Base-by-base conservation (phyloP, 345 rosid genomes). In the Camelina sativa region DNA sequence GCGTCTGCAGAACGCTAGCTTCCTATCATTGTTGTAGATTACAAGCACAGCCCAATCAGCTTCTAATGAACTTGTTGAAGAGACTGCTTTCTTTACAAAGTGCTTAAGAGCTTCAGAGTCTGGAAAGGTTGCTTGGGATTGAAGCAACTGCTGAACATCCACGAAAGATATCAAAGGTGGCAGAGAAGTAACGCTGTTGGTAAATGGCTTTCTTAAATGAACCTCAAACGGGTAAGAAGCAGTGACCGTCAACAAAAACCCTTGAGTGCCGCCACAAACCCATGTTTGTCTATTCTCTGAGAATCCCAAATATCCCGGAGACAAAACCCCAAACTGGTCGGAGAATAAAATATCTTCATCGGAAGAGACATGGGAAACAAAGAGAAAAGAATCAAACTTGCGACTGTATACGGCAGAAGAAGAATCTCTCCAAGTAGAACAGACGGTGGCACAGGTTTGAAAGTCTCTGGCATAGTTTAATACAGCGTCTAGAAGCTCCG, bases 341-440 rank as follows among this genome's bases (percentile, higher is more conserved):
- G 57, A 69, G 40, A 35, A 4, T 40, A 1, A 20, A 51, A 47
- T 11, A 10, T 76, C 57, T 68, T 61, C 63, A 11, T 32, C 56
- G 1, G 20, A 11, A 7, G 79, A 69, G 51, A 52, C 11, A 37
- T 69, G 20, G 3, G 74, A 69, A 60, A 68, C 32, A 22, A 61
- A 41, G 50, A 75, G 74, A 52, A 6, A 41, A 32, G 79, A 69
- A 69, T 53, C 22, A 15, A 76, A 76, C 58, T 69, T 76, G 50
- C 63, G 11, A n/a, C 9, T 52, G 40, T 68, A 76, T 5, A 61
- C 57, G 11, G 50, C 32, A 1, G 41, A 53, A 8, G 74, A 67
- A 76, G 79, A 68, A 34, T 41, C 44, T 41, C 57, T 52, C 79
- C 79, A 75, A 15, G 79, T 19, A 53, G 64, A 61, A 52, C 79